Percentiles rank a stretch among this genome's conserved stretches.
Evolutionary conservation across 106 monocot genomes (phyloP).

Genomic region (Apostasia ramifera): DNA sequence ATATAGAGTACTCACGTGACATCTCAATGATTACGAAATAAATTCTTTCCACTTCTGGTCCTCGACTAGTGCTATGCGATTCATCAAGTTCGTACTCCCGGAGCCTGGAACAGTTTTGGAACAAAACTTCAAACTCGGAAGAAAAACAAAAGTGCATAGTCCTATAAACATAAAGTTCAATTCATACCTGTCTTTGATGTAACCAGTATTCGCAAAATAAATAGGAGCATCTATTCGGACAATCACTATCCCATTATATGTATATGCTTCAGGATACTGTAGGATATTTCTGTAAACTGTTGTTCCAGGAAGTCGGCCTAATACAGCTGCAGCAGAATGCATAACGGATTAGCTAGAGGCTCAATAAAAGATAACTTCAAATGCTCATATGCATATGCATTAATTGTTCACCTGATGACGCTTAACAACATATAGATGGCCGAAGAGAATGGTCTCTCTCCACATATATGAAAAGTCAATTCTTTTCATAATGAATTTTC

Average conservation of each 20-base stretch:
- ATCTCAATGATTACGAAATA: constrained; percentile 94
- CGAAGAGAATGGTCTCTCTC: background rate
- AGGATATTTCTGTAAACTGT: constrained; percentile 84
- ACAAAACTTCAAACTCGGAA: background rate
- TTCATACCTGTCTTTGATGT: constrained; percentile 89
- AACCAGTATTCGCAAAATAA: constrained; percentile 97
- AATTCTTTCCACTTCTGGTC: constrained; percentile 75
- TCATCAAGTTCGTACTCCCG: constrained; percentile 79
- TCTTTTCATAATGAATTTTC: too few relatives aligned
- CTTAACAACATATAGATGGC: background rate
- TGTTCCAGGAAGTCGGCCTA: constrained; percentile 97
- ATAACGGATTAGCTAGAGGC: background rate
- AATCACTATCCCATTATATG: constrained; percentile 88
- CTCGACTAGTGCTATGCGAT: constrained; percentile 45
- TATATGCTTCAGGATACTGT: constrained; percentile 98
- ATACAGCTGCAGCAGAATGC: constrained; percentile 48
- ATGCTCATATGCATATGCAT: background rate
- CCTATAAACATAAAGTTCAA: background rate
- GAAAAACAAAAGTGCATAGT: background rate
- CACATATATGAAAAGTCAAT: too few relatives aligned
- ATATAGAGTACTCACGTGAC: constrained; percentile 70
- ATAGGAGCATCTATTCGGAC: constrained; percentile 93
- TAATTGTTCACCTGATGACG: background rate
- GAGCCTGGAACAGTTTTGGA: constrained; percentile 33
- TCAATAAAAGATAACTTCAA: too few relatives aligned